Evolutionary conservation across 768 basidiomycete species (phyloP).

Genomic region (Boletus vermiculosoides): DNA sequence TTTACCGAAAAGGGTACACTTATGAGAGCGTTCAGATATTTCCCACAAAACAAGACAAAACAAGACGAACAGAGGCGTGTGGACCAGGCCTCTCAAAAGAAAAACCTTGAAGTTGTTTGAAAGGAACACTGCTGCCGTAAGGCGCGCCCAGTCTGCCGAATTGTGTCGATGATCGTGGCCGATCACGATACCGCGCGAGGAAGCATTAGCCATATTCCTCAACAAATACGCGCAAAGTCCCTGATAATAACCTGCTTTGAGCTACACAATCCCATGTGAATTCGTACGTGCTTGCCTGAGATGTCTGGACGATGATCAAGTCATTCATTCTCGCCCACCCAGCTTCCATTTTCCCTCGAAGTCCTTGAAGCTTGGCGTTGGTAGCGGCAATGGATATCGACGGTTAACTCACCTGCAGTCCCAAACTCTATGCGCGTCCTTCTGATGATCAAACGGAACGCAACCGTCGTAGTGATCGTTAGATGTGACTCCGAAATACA

Average conservation of each 20-base stretch:
- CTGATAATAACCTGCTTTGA: conserved; percentile 34
- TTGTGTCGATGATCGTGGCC: conserved; percentile 87
- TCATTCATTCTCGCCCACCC: conserved; percentile 94
- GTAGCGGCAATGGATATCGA: background rate
- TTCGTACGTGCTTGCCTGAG: conserved; percentile 50
- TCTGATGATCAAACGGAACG: background rate
- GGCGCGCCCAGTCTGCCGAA: conserved; percentile 71
- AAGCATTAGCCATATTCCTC: conserved; percentile 50
- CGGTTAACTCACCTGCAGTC: conserved; percentile 61
- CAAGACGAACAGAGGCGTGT: conserved; percentile 68
- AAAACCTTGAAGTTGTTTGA: conserved; percentile 65
- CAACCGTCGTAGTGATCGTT: background rate
- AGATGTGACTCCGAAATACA: background rate
- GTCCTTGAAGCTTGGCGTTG: conserved; percentile 42
- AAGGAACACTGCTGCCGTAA: conserved; percentile 73
- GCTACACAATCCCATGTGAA: background rate
- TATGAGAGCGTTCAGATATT: background rate
- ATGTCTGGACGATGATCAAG: conserved; percentile 76
- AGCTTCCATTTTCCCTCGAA: conserved; percentile 82
- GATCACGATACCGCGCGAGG: conserved; percentile 67
- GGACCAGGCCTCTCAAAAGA: conserved; percentile 66
- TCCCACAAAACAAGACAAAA: background rate
- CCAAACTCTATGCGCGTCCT: conserved; percentile 82
- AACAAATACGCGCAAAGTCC: conserved; percentile 75
- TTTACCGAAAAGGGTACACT: conserved; percentile 83